These are phyloP conservation scores for Isabelozyma heimii DNA, from an alignment of 805 yeast genomes.

Conservation along the genomic window DNA sequence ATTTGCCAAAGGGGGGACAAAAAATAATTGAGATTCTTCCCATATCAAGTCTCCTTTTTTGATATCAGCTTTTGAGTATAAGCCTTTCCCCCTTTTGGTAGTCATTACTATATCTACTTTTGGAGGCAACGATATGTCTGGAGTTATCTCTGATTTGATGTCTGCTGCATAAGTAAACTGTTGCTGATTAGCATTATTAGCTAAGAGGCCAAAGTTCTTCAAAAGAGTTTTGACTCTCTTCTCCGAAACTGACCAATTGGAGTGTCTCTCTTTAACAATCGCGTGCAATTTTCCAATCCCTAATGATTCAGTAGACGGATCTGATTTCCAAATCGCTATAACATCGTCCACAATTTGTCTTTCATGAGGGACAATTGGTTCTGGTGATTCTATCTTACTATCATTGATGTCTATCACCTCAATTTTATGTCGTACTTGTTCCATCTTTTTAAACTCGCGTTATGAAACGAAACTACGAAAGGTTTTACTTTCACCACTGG, in stretches of 20 bases:
- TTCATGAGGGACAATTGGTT: constrained; percentile 49
- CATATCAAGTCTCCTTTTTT: constrained; percentile 54
- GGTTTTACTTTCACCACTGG: no score
- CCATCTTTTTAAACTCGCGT: background rate
- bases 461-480: no score
- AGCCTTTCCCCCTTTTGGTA: constrained; percentile 56
- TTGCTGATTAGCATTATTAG: constrained; percentile 23
- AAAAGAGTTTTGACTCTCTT: constrained; percentile 53
- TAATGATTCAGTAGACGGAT: constrained; percentile 58
- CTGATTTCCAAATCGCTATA: constrained; percentile 65
- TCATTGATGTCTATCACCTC: constrained; percentile 41
- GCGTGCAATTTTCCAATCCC: constrained; percentile 54
- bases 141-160: constrained; percentile 51
- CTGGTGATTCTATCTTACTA: constrained; percentile 13
- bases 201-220: constrained; percentile 53
- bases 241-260: constrained; percentile 63
- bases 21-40: constrained; percentile 58
- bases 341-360: constrained; percentile 59
- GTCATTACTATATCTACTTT: constrained; percentile 48
- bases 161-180: constrained; percentile 52
- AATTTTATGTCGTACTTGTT: constrained; percentile 5
- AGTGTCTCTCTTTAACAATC: constrained; percentile 48
- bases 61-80: constrained; percentile 50
- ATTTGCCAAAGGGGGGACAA: constrained; percentile 68
- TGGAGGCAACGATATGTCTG: constrained; percentile 39